Percentiles rank a stretch among this genome's conserved stretches.
phyloP scores from a whole-genome alignment of 352 stramenopile genomes.

The Globisporangium viniferum region DNA sequence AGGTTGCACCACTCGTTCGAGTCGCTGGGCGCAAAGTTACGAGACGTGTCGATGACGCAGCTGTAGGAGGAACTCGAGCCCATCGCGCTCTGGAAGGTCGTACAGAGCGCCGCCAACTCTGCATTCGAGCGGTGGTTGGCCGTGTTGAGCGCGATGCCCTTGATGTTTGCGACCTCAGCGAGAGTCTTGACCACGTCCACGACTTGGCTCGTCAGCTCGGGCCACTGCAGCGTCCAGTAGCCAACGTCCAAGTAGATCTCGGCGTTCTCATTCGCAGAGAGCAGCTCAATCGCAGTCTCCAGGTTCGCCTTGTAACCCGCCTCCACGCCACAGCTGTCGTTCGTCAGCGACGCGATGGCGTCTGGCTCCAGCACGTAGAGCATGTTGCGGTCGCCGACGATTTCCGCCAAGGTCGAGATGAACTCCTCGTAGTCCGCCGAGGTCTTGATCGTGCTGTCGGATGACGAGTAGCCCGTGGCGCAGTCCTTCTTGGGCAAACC shows the following conservation, averaged over 20 bases:
- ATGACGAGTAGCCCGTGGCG: slow-evolving; percentile 40
- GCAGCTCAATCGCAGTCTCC: slow-evolving; percentile 38
- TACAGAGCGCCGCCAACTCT: slow-evolving; percentile 47
- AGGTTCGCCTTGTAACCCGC: slow-evolving; percentile 55
- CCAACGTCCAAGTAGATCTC: slow-evolving; percentile 64
- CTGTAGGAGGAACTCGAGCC: slow-evolving; percentile 32
- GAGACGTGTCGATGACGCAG: slow-evolving; percentile 65
- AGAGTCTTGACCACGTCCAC: slow-evolving; percentile 46
- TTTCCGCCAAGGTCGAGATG: slow-evolving; percentile 29
- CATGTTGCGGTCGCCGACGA: slow-evolving; percentile 35
- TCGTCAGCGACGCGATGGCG: slow-evolving; percentile 50
- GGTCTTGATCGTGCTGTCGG: slow-evolving; percentile 31
- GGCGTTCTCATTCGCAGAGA: slow-evolving; percentile 55
- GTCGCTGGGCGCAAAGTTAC: slow-evolving; percentile 44
- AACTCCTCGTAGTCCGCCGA: slow-evolving; percentile 46
- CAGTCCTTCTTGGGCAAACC: slow-evolving; percentile 79
- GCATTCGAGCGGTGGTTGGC: slow-evolving; percentile 64
- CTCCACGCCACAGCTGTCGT: slow-evolving; percentile 36
- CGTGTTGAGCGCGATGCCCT: slow-evolving; percentile 68
- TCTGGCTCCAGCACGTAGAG: slow-evolving; percentile 63
- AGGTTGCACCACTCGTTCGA: slow-evolving; percentile 72
- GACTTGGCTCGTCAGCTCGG: slow-evolving; percentile 26
- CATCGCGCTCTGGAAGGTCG: slow-evolving; percentile 50
- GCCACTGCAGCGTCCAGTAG: slow-evolving; percentile 48
- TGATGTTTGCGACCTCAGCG: slow-evolving; percentile 32